Evolutionary conservation across 2,329 filamentous ascomycete genomes (phyloP), one percentile per base, ranked within the genome.

Genomic region (Fusarium redolens): DNA sequence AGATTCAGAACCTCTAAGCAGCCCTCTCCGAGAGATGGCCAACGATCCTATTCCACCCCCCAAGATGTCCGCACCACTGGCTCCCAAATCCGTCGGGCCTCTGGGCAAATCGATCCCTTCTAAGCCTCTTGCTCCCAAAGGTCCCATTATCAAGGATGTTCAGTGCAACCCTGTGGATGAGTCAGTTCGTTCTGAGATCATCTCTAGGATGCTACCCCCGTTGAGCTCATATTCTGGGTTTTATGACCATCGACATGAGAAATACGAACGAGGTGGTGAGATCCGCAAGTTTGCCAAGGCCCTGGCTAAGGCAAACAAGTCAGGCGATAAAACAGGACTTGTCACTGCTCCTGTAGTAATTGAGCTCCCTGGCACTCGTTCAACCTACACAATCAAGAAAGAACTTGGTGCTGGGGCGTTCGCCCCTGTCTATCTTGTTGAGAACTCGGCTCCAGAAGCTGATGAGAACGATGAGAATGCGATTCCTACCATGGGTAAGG

Each of bases 401-500:
- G 95, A 98, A 80, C 90, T 99, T 17, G 96, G 96, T 2, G 93
- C 95, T 33, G 96, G 96, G 13, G 96, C 96, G 2, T 99, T 97
- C 82, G 96, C 96, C 1, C 96, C 96, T 0, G 96, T 99, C 5
- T 99, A 98, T 79, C 89, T 99, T 1, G 92, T 95, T 12, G 94
- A 97, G 78, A 92, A 92, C 75, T 88, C 90, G n/a, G 83, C 84
- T 0, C 85, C 87, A 7, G 85, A 85, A 37, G 83, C 84, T 1
- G 81, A 84, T 17, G 83, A 85, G 14, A 78, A 82, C 37, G 81
- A 85, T 22, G 84, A 88, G 20, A 86, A 88, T 37, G 58, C 80
- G 75, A 59, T 81, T 78, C 41, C 84, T 7, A 85, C 85, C 62
- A 90, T 92, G 88, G 90, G 91, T 62, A 91, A 89, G 77, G 88